Percentiles rank a stretch among this genome's conserved stretches.
Evolutionary conservation across 176 grass and related monocot species (phyloP).

Genomic region (Sorghum bicolor): Sorghum_bicolor_NCBIv3 NC_012870.2:61681501-61682000

Average conservation of each 20-base stretch:
- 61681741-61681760: constrained; percentile 17
- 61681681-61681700: not conserved
- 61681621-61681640: not conserved
- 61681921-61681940: not conserved
- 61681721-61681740: not conserved
- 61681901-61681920: not conserved
- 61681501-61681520: not conserved
- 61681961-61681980: constrained; percentile 38
- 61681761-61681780: not conserved
- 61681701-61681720: not conserved
- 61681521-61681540: not conserved
- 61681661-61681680: not conserved
- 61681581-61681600: not conserved
- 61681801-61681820: constrained; percentile 22
- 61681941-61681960: not conserved
- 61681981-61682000: constrained; percentile 75
- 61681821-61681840: not conserved
- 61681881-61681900: not conserved
- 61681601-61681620: not conserved
- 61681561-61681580: not conserved
- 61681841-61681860: not conserved
- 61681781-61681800: constrained; percentile 41
- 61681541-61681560: too few relatives aligned
- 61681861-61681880: not conserved
- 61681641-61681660: not conserved